phyloP scores from a whole-genome alignment of 306 rosid genomes.

The cucumber (Cucumis sativus) region Cucumber_9930_V3 NC_026656.2:2625501-2626000 shows the following conservation, averaged over 20 bases:
- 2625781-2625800: not conserved
- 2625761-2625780: not conserved
- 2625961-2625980: not conserved
- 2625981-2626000: not conserved
- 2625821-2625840: not conserved
- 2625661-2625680: constrained; percentile 3
- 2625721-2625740: not conserved
- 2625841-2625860: not conserved
- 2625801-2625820: not conserved
- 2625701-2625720: not conserved
- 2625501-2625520: not conserved
- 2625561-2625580: not conserved
- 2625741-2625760: not conserved
- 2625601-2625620: not conserved
- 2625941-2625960: constrained; percentile 3
- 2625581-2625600: not conserved
- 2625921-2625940: not conserved
- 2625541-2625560: not conserved
- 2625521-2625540: not conserved
- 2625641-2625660: not conserved
- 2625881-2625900: not conserved
- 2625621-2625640: not conserved
- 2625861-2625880: not conserved
- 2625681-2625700: not conserved
- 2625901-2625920: not conserved